Base-by-base conservation (phyloP, 176 grass and related monocot genomes). In the Triticum timopheevii region DNA sequence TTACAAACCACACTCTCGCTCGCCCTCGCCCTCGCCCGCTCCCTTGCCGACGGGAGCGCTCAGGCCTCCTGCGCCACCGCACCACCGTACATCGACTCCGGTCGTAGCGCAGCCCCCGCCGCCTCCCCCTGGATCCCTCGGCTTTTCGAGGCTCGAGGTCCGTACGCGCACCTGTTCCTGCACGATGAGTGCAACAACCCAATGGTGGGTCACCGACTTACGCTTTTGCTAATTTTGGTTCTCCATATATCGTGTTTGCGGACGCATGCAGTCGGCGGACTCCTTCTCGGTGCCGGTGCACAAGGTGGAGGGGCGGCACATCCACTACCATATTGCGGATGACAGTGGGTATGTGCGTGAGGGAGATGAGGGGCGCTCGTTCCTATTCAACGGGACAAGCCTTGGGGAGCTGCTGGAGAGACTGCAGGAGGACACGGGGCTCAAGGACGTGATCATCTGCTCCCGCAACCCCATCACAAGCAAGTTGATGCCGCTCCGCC, bases 331-430 rank as follows among this genome's bases (percentile, higher is more conserved):
- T 8, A 20, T 94, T 2, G 88, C 90, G 1, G 94, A 98, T 27
- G 52, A 90, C 61, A 17, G 91, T 0, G 97, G 93, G 0, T 77
- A 91, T 17, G 85, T 94, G 17, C 38, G 38, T 0, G 84, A 83
- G 0, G 87, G 27, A 24, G 25, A 68, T 20, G 83, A 90, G 4
- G 88, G 82, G 6, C 52, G 76, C 13, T 33, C 81, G 5, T 84
- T 98, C 59, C 90, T 78, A 12, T 98, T 96, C 66, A 89, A 98
- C 15, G 90, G 94, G 20, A 94, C 86, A 0, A 88, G 82, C 49
- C 79, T 94, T 33, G 81, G 65, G 31, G 94, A 98, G 61, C 80
- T 98, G 83, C 80, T 84, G n/a, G 50, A 93, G 76, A 91, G 65
- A 36, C 33, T 96, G 28, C 54, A 88, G 81, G 87, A 94, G 33